These are phyloP conservation scores for Cyclostephanos invisitatus DNA, from an alignment of 108 stramenopile species.

Conservation along the genomic window DNA sequence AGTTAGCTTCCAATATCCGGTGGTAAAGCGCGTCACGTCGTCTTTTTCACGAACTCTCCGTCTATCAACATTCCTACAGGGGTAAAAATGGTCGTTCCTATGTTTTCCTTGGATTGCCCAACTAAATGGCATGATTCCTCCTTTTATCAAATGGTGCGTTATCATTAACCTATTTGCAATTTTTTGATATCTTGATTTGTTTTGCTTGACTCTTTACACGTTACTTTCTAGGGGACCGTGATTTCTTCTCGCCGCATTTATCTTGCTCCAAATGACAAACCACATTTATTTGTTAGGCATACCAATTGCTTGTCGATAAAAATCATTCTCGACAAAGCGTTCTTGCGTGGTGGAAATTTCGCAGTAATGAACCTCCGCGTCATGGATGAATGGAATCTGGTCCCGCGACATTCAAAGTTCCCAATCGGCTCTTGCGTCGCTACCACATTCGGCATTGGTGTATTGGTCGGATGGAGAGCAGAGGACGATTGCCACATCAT, in stretches of 20 bases:
- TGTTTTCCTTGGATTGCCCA: slow-evolving; percentile 57
- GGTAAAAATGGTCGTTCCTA: slow-evolving; percentile 81
- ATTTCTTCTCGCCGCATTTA: slow-evolving; percentile 65
- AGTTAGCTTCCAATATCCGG: neutral
- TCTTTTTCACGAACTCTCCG: neutral
- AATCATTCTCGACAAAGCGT: slow-evolving; percentile 73
- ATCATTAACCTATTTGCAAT: neutral
- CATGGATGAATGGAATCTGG: slow-evolving; percentile 77
- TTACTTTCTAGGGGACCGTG: slow-evolving; percentile 55
- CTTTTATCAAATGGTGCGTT: slow-evolving; percentile 68
- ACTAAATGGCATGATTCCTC: slow-evolving; percentile 17
- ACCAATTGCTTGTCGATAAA: slow-evolving; percentile 80
- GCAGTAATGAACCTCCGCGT: slow-evolving; percentile 75
- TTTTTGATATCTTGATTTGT: neutral
- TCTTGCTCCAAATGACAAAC: slow-evolving; percentile 26
- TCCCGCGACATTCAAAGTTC: slow-evolving; percentile 82
- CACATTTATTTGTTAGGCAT: slow-evolving; percentile 17
- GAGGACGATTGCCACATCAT: slow-evolving; percentile 88
- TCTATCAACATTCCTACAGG: slow-evolving; percentile 43
- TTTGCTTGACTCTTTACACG: neutral
- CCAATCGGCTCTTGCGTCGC: slow-evolving; percentile 87
- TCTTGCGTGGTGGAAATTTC: slow-evolving; percentile 76
- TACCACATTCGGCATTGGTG: slow-evolving; percentile 82
- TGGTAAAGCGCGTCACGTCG: neutral
- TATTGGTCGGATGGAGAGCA: slow-evolving; percentile 87